Percentiles rank a stretch among this genome's conserved stretches.
Conservation (phyloP, 805 yeast species). For the Grigorovia jiainica region DNA sequence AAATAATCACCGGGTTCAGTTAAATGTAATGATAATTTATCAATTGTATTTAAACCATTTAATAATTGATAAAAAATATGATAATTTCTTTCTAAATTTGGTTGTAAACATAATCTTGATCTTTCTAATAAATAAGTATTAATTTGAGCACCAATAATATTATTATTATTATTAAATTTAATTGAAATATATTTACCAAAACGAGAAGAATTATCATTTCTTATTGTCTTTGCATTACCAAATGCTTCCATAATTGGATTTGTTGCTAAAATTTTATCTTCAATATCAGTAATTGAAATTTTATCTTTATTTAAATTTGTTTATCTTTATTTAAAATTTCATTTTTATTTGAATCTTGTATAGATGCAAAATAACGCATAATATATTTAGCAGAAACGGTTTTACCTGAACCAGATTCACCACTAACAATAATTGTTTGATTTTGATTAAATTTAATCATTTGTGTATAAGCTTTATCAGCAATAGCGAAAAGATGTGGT, state of each 20-base stretch:
- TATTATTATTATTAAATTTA: conserved; percentile 62
- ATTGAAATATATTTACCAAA: conserved; percentile 93
- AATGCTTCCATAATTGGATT: conserved; percentile 88
- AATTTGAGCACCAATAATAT: conserved; percentile 88
- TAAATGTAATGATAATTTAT: conserved; percentile 51
- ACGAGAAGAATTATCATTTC: conserved; percentile 90
- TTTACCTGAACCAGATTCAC: conserved; percentile 98
- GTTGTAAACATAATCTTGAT: conserved; percentile 90
- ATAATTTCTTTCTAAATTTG: conserved; percentile 79
- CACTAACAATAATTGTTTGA: conserved; percentile 93
- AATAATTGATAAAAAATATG: conserved; percentile 89
- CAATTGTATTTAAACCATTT: conserved; percentile 51
- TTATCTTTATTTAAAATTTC: too few relatives aligned
- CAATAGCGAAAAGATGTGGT: conserved; percentile 95
- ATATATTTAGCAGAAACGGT: conserved; percentile 96
- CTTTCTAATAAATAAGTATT: conserved; percentile 90
- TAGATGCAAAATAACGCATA: conserved; percentile 96
- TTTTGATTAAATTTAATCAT: conserved; percentile 79
- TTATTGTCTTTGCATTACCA: conserved; percentile 89
- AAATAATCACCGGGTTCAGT: conserved; percentile 58
- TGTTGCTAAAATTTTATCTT: conserved; percentile 89
- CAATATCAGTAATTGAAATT: conserved; percentile 89
- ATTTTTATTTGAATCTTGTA: conserved; percentile 53
- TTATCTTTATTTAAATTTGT: too few relatives aligned
- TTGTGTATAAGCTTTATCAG: conserved; percentile 93